Conservation (phyloP, 176 grass and related monocot species). For the Puccinellia tenuiflora region DNA sequence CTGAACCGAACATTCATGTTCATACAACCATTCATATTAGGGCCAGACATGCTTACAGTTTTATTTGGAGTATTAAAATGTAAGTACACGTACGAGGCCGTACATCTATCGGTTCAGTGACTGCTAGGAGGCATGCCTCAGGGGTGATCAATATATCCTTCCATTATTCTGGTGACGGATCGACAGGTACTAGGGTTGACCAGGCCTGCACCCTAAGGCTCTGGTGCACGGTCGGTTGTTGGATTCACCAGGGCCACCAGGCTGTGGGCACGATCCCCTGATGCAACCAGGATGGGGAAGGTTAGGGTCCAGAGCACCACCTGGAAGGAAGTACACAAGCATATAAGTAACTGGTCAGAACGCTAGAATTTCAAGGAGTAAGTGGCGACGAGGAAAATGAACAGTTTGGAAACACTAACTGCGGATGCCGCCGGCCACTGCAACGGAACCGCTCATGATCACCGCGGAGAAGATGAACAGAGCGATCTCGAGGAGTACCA, state of each 20-base stretch:
- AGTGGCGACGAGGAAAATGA: background rate
- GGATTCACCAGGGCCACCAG: background rate
- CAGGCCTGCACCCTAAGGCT: no score
- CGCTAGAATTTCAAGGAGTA: background rate
- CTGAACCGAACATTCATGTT: background rate
- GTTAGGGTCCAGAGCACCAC: background rate
- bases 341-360: background rate
- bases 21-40: background rate
- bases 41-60: background rate
- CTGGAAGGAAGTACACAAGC: background rate
- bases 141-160: background rate
- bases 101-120: background rate
- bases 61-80: background rate
- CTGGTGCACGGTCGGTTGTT: background rate
- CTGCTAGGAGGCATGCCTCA: background rate
- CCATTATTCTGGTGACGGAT: no score
- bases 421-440: background rate
- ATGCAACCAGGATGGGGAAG: background rate
- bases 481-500: background rate
- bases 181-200: background rate
- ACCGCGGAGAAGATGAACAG: background rate
- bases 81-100: background rate
- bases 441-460: background rate
- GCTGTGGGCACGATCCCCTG: background rate
- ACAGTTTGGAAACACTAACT: background rate